Evolutionary conservation across 1,139 yeast genomes (phyloP), one percentile per base, ranked within the genome.

Genomic region (Scheffersomyces segobiensis): DNA sequence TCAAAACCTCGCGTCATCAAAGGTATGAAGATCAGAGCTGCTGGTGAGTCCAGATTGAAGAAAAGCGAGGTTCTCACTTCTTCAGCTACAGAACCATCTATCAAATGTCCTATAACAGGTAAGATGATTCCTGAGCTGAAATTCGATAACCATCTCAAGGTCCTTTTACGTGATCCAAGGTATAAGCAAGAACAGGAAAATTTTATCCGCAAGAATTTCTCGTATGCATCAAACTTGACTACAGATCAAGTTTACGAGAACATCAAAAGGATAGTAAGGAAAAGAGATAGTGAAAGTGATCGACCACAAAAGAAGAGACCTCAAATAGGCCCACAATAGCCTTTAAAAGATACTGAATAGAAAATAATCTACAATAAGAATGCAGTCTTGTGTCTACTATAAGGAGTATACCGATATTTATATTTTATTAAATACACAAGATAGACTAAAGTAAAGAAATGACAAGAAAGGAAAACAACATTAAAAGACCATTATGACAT

Each of bases 61-160:
- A 69, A 70, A 54, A 60, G 70, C 63, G 24, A 48, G 12, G 26
- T 24, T 6, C 17, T 32, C 3, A 56, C 65, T 60, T 52, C 64
- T 55, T 54, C 63, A 20, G 54, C 62, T 19, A 42, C 60, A 1
- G 85, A 79, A 59, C 71, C 73, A 22, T 65, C 75, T 54, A 81
- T 91, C 54, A 81, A 80, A 65, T 89, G 97, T 70, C 96, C 97
- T 47, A 76, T 91, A 58, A 89, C 97, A 0, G 87, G 87, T 0
- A 83, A 87, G 64, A 69, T 82, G 67, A 83, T 93, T 3, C 89
- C 93, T 0, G 96, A 90, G 65, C 80, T 82, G 56, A 78, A 88
- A 62, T 91, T 90, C 68, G 92, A 89, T 63, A 84, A 81, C 62
- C 98, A 93, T 71, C 78, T 93, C 63, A 83, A 85, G 59, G 83